Conservation (phyloP, 768 basidiomycete genomes). For the Amanita jacksonii region DNA sequence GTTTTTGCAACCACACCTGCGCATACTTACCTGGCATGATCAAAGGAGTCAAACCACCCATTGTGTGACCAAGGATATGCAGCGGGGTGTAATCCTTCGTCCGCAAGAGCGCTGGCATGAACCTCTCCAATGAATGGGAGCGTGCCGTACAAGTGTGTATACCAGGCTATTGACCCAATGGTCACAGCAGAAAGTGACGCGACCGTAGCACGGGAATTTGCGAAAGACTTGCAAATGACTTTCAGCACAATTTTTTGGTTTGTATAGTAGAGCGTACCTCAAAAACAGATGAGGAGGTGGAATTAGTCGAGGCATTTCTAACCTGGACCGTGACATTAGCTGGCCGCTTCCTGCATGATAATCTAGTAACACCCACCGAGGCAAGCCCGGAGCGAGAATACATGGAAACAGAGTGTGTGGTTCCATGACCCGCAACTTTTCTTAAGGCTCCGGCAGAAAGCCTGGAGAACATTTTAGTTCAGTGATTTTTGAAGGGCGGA, state of each 20-base stretch:
- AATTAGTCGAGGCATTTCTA: conserved; percentile 63
- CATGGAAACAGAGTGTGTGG: conserved; percentile 33
- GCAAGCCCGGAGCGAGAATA: conserved; percentile 35
- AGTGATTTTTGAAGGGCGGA: conserved; percentile 35
- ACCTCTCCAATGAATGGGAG: conserved; percentile 88
- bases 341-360: conserved; percentile 9
- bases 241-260: conserved; percentile 7
- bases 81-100: conserved; percentile 89
- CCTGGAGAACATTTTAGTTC: conserved; percentile 72
- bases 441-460: conserved; percentile 66
- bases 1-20: not conserved
- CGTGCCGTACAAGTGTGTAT: conserved; percentile 87
- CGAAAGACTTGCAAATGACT: conserved; percentile 37
- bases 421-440: conserved; percentile 39
- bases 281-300: conserved; percentile 44
- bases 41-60: conserved; percentile 83
- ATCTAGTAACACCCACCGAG: conserved; percentile 31
- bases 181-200: conserved; percentile 69
- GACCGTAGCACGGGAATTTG: conserved; percentile 65
- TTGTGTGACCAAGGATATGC: conserved; percentile 88
- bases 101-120: conserved; percentile 85
- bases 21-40: conserved; percentile 81
- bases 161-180: conserved; percentile 91
- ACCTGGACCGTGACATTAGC: conserved; percentile 31
- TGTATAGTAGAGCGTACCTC: conserved; percentile 36